Base-by-base conservation (phyloP, 2,329 filamentous ascomycete species). In the Coniochaeta sp. region DNA sequence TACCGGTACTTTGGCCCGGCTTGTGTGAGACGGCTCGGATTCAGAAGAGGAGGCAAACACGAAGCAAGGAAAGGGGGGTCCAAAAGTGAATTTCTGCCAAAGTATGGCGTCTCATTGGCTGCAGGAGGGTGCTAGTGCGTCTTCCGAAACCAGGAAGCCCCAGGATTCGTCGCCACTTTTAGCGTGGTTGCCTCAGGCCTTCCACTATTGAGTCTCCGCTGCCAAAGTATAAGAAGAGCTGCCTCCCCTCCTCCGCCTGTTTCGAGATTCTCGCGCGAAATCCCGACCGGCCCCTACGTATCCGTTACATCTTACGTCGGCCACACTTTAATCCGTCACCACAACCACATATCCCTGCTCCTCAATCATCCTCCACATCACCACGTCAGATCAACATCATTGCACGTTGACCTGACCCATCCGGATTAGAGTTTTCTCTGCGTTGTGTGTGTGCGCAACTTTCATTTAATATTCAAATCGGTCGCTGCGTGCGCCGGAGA, bases 181-280 rank as follows among this genome's bases (percentile, higher is more conserved):
- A 69, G 71, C 72, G 73, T 72, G 70, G 74, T 71, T 76, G 75
- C 75, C 76, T 77, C 68, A 76, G 73, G 74, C 68, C 66, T 69
- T 33, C 9, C 47, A 40, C 33, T 57, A 7, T 28, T 3, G 26
- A 52, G 26, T 28, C 6, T 22, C 47, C 17, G 3, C 47, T 31
- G 14, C 70, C 81, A 79, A 82, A 82, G 78, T 83, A 83, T 83
- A 83, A 83, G 76, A 76, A 81, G 74, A 71, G 70, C 72, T 72
- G 79, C 81, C 81, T 74, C 80, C 81, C 77, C 73, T 76, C 74
- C 17, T 52, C 47, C 76, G 69, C 72, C 71, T 72, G 73, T 77
- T 78, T 76, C 70, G 73, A 75, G 71, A 71, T 70, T 78, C 74
- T 76, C 75, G 79, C 76, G 79, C 75, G 79, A 82, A 81, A 75